These are phyloP conservation scores for Fagus sylvatica DNA, from an alignment of 306 rosid genomes.

Conservation along the genomic window DNA sequence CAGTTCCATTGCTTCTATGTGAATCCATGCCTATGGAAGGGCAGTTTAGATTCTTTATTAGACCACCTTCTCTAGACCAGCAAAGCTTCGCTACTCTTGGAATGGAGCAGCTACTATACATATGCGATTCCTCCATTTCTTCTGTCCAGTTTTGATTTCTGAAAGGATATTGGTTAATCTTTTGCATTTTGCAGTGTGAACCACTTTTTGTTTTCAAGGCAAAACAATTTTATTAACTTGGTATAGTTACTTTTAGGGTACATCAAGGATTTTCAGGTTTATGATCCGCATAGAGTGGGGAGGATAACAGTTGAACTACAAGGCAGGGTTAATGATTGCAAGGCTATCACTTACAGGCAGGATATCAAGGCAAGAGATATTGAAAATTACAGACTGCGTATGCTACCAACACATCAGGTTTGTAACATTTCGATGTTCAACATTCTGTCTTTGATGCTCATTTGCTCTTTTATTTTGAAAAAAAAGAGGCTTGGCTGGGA, in stretches of 20 bases:
- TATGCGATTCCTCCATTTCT: neutral
- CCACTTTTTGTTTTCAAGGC: neutral
- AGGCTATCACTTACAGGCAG: constrained; percentile 71
- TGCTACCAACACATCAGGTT: constrained; percentile 88
- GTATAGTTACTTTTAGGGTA: constrained; percentile 46
- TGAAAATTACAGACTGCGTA: constrained; percentile 56
- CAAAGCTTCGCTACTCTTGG: neutral
- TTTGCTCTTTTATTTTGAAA: neutral
- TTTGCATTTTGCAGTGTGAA: neutral
- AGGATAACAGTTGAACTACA: constrained; percentile 86
- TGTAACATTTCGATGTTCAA: constrained; percentile 9
- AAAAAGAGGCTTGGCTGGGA: neutral
- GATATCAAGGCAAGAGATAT: constrained; percentile 75
- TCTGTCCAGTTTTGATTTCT: neutral
- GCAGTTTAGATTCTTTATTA: neutral
- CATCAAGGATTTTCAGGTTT: constrained; percentile 73
- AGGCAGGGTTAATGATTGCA: constrained; percentile 82
- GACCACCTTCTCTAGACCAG: neutral
- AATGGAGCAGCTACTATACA: neutral
- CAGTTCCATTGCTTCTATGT: neutral
- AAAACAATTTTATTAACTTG: constrained; percentile 4
- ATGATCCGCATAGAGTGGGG: constrained; percentile 90
- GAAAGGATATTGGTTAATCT: neutral
- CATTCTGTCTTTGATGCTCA: neutral
- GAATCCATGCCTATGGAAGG: neutral